A percentile compares a stretch with the other conserved stretches of the same genome.
Evolutionary conservation across 106 monocot genomes (phyloP).

Genomic region (Narthecium ossifragum): DNA sequence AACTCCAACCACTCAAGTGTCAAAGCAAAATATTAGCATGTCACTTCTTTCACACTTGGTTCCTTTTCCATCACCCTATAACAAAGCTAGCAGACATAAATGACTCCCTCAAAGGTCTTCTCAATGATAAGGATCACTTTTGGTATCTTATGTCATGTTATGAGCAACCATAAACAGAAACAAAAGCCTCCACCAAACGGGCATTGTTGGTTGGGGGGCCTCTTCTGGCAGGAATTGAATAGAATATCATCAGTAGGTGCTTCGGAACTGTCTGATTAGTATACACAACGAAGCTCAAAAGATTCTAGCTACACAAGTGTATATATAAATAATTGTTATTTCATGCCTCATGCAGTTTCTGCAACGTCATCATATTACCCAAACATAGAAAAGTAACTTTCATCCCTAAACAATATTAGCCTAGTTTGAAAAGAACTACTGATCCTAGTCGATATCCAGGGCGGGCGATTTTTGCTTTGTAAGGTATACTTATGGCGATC

Average conservation of each 20-base stretch:
- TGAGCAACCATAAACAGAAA: background rate
- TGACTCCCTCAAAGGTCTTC: background rate
- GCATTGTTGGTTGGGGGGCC: background rate
- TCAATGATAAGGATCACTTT: background rate
- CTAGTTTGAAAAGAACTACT: no score
- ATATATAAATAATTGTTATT: background rate
- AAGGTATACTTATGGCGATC: background rate
- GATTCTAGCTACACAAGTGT: background rate
- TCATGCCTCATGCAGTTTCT: no score
- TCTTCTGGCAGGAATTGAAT: background rate
- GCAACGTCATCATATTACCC: background rate
- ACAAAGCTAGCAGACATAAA: background rate
- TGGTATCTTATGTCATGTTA: constrained; percentile 1
- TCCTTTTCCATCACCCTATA: background rate
- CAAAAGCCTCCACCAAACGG: background rate
- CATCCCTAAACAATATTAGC: background rate
- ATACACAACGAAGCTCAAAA: background rate
- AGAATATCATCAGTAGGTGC: constrained; percentile 1
- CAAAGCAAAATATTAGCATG: constrained; percentile 5
- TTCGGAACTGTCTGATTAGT: background rate
- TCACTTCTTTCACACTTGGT: background rate
- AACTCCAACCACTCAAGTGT: constrained; percentile 6
- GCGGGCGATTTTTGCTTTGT: no score
- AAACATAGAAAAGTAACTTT: background rate
- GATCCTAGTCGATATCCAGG: no score